Evolutionary conservation across 1,139 yeast genomes (phyloP), one percentile per base, ranked within the genome.

Genomic region (Pichiaceae sp.): DNA sequence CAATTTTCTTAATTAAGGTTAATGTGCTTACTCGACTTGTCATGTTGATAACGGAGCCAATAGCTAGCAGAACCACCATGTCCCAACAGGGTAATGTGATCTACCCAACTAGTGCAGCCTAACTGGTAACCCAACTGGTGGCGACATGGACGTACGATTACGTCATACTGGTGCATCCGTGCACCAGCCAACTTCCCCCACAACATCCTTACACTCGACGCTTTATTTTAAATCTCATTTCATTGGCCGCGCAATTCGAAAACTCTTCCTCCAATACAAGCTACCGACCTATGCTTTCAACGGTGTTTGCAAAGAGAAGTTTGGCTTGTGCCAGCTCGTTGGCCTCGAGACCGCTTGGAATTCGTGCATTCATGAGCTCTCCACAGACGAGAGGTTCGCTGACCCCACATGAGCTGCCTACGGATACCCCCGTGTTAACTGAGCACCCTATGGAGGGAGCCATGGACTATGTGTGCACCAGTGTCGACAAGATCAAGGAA

Each of bases 381-480:
- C 37, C 30, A 29, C 31, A 35, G 31, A 38, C 37, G 35, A 39
- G 38, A 30, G 36, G 42, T 7, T 44, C 44, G 24, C 40, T 49
- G 28, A 40, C 46, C 12, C 53, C 55, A 41, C 48, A 45, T 18
- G 34, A 39, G 12, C 37, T 51, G 27, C 54, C 53, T 33, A 69
- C 74, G 3, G 68, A 74, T 52, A 63, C 60, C 40, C 81, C 81
- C 7, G 62, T 75, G 31, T 66, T 75, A 24, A 62, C 73, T 8
- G 68, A 72, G 47, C 63, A 68, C 41, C 71, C 72, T 46, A 66
- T 74, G 28, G 55, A 64, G 41, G 71, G 66, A 46, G 80, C 83
- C 15, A 63, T 83, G 45, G 95, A 85, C 62, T 84, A 85, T 53
- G 91, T 87, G 6, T 69, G 84, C 56, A 84, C 95, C n/a, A 75